Conservation (phyloP, 2,329 filamentous ascomycete genomes). For the Aspergillus brunneoviolaceus region DNA sequence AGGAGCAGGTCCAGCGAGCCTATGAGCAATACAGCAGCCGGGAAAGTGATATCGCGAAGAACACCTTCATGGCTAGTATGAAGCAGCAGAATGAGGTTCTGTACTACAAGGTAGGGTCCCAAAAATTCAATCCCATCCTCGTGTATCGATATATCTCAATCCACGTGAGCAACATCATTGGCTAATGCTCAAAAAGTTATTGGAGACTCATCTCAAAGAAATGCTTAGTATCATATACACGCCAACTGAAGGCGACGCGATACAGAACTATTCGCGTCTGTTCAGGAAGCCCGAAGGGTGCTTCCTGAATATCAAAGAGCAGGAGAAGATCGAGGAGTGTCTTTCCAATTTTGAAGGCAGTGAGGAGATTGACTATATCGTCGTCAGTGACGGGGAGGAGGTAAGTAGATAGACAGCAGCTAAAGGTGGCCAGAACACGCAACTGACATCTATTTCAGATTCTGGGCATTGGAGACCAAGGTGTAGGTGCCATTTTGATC, state of each 20-base stretch:
- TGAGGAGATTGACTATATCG: slow-evolving; percentile 84
- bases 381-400: slow-evolving; percentile 70
- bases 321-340: slow-evolving; percentile 64
- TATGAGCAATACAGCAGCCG: slow-evolving; percentile 74
- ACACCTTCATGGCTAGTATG: slow-evolving; percentile 82
- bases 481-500: slow-evolving; percentile 80
- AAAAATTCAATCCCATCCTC: background rate
- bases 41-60: slow-evolving; percentile 70
- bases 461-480: slow-evolving; percentile 85
- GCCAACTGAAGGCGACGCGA: slow-evolving; percentile 85
- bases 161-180: background rate
- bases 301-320: slow-evolving; percentile 72
- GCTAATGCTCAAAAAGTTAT: slow-evolving; percentile 51
- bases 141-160: background rate
- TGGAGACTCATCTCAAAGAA: slow-evolving; percentile 75
- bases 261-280: slow-evolving; percentile 75
- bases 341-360: slow-evolving; percentile 66
- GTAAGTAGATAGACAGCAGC: slow-evolving; percentile 19
- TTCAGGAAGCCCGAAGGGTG: slow-evolving; percentile 79
- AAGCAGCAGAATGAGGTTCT: slow-evolving; percentile 83
- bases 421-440: too few species aligned
- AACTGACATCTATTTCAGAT: slow-evolving; percentile 54
- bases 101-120: slow-evolving; percentile 65
- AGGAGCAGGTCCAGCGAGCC: slow-evolving; percentile 73
- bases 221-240: slow-evolving; percentile 93